These are phyloP conservation scores for Wickerhamiella nectarea DNA, from an alignment of 805 yeast genomes.

Conservation along the genomic window DNA sequence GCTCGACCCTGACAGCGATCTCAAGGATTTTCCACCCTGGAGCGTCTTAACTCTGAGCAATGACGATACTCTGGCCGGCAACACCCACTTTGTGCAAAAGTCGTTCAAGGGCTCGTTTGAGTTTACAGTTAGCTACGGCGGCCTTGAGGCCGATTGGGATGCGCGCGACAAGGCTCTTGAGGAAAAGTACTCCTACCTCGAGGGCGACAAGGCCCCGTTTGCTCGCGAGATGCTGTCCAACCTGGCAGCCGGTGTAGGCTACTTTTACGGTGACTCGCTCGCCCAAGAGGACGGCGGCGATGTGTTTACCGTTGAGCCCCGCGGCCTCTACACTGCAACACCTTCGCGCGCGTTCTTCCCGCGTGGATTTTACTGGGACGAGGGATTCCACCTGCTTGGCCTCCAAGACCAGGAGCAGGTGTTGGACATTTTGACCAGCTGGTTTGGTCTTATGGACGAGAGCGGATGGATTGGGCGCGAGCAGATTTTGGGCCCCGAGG, in stretches of 20 bases:
- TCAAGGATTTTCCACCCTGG: conserved; percentile 26
- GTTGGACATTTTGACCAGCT: conserved; percentile 65
- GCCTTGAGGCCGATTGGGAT: conserved; percentile 31
- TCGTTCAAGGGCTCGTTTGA: conserved; percentile 61
- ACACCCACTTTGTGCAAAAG: conserved; percentile 67
- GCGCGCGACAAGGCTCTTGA: conserved; percentile 31
- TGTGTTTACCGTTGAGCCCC: conserved; percentile 32
- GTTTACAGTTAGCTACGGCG: conserved; percentile 53
- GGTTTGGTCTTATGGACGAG: conserved; percentile 77
- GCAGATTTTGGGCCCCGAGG: conserved; percentile 83
- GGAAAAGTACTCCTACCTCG: conserved; percentile 13
- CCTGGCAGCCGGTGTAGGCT: conserved; percentile 78
- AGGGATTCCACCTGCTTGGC: conserved; percentile 86
- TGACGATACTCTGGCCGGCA: conserved; percentile 46
- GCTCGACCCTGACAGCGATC: conserved; percentile 22
- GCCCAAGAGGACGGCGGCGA: background rate
- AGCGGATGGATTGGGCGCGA: conserved; percentile 97
- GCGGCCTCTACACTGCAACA: conserved; percentile 62
- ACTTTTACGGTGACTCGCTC: conserved; percentile 68
- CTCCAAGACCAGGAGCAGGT: conserved; percentile 67
- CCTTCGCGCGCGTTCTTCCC: conserved; percentile 94
- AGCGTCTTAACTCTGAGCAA: conserved; percentile 39
- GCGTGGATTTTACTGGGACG: conserved; percentile 97
- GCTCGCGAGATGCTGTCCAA: conserved; percentile 73
- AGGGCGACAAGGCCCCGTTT: conserved; percentile 46